Base-by-base conservation (phyloP, 75 land plant species). In the Picea sitchensis region DNA sequence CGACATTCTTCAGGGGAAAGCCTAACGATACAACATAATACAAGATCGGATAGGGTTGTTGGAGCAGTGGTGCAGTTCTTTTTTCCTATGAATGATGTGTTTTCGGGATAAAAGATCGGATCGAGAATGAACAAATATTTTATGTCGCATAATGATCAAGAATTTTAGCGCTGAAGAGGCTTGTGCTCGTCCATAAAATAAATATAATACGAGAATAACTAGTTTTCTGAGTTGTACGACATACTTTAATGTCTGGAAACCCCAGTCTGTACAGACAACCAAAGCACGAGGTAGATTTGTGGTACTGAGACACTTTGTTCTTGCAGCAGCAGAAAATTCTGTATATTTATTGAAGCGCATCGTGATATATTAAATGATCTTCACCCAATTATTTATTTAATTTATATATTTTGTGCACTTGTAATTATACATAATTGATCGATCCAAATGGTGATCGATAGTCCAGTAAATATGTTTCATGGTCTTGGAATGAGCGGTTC, bases 381-480 rank as follows among this genome's bases (percentile, higher is more conserved):
- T 41, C 44, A 41, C 44, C 44, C 4, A 41, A 41, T 41, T 41
- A 41, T 41, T 41, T 41, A 41, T 41, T 41, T 41, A 3, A 4
- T 4, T 41, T 41, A 1, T 4, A 41, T 41, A 41, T 41, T 41
- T 4, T 41, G 4, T 41, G 44, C 3, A 41, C 44, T 41, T 41
- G 44, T 41, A 41, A 41, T 4, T 41, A 2, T 36, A 36, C 38
- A 36, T 2, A 41, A 41, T 4, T 41, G 44, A 41, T 41, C 64
- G 64, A 18, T 62, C 2, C 9, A 62, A 21, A 87, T 87, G 87
- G 84, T 82, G 77, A 87, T 87, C 47, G 87, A 87, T 78, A 85
- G 87, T 67, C 85, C 89, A 4, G 21, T 91, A 30, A 77, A 80
- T 60, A 87, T 89, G 89, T 64, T 89, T 31, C 76, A 89, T 18